Evolutionary conservation across 2,329 filamentous ascomycete species (phyloP), one percentile per base, ranked within the genome.

Genomic region (Graphilbum ipis-grandicollis): DNA sequence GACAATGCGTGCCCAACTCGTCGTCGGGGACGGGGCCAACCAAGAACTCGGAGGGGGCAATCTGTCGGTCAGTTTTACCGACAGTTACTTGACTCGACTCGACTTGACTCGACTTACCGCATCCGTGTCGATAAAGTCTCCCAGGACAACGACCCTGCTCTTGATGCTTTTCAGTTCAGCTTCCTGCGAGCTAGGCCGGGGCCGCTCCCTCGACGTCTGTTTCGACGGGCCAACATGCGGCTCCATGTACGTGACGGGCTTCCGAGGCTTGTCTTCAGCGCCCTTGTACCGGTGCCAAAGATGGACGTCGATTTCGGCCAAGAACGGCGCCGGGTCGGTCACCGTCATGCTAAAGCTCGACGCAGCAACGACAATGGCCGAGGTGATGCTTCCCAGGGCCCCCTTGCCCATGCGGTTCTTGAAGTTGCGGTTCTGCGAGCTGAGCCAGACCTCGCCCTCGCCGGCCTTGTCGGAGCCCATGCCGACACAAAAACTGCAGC

Each of bases 371-470:
- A 23, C 19, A 19, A 25, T 25, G 23, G 23, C 23, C 23, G 23
- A 25, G 8, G 23, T 25, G 23, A 25, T 25, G 23, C 23, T 25
- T 7, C 23, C 23, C 14, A 33, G 10, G 19, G 15, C 23, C 28
- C 35, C 35, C 19, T 30, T 30, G 13, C 39, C 39, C 39, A 40
- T 40, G 8, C 60, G 45, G 41, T 65, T 62, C 41, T 58, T 45
- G 39, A 62, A 63, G 43, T 65, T 63, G 10, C 60, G 49, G 39
- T 65, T 63, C 44, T 63, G 58, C 12, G 55, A 59, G n/a, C 50
- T 56, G 2, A 63, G 43, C 60, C 60, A 63, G 1, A 56, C 53
- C 40, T 61, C 58, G 2, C 58, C 60, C 7, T 53, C 44, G 2
- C 37, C 50, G 3, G 60, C 60, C 36, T 52, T 48, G 41, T 63